Base-by-base conservation (phyloP, 768 basidiomycete species). In the Pleurotus cornucopiae region DNA sequence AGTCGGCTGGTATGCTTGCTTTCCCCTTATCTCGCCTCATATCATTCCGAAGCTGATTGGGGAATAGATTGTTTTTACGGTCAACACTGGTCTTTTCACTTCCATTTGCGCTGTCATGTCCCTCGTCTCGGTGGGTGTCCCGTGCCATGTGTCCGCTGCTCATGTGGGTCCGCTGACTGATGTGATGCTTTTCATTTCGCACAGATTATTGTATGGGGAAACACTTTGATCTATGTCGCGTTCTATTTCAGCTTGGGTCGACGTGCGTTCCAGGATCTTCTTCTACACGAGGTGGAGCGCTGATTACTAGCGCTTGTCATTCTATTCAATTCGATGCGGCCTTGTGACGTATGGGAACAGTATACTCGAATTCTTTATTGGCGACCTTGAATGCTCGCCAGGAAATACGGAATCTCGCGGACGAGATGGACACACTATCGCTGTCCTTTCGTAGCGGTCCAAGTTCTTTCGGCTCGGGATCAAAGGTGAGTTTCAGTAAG, bases 381-480 rank as follows among this genome's bases (percentile, higher is more conserved):
- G 68, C 66, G 2, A 69, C 70, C 4, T 60, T 73, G 30, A 72
- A 71, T 38, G 64, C 64, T 12, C 70, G 71, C 56, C 69, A 74
- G 61, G 71, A 66, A 38, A 76, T 78, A 21, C 68, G 79, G 44
- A 72, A 69, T 18, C 61, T 77, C 11, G 73, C 74, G 4, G 78
- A 80, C 56, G 72, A 76, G 55, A 74, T 71, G 52, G 76, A 76
- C 46, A 76, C 79, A 49, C 64, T 78, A 21, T 73, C 78, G 0
- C 77, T 80, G 60, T 78, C 78, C 4, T 67, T 79, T 54, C 75
- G 76, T 62, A 26, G 25, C 56, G 16, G 46, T 46, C 54, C 49
- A 43, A 54, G n/a, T 54, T 57, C 21, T 51, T 48, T 60, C 46
- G 20, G 18, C 21, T 11, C 21, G 30, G 44, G 25, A 30, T 39